Conservation (phyloP, 2,329 filamentous ascomycete genomes). For the Phaeophleospora eucalypticola region DNA sequence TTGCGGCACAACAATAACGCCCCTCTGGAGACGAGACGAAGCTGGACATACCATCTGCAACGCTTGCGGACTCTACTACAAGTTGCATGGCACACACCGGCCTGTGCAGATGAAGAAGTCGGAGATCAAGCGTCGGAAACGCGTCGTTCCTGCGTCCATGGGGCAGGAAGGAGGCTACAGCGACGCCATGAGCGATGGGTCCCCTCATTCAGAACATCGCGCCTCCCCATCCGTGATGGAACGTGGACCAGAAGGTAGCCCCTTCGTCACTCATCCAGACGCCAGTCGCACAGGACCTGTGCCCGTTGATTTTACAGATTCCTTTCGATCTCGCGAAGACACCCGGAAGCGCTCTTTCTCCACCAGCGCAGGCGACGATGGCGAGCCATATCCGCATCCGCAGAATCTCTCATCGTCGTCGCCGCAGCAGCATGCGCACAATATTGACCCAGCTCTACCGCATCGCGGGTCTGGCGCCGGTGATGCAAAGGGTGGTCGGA, state of each 20-base stretch:
- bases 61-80: slow-evolving; percentile 94
- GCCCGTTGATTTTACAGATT: slow-evolving; percentile 36
- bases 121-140: slow-evolving; percentile 91
- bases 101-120: slow-evolving; percentile 99
- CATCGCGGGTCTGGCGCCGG: slow-evolving; percentile 24
- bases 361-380: slow-evolving; percentile 25
- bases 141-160: slow-evolving; percentile 75
- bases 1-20: slow-evolving; percentile 93
- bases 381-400: slow-evolving; percentile 18
- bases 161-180: slow-evolving; percentile 28
- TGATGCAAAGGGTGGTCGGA: slow-evolving; percentile 54
- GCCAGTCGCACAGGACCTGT: slow-evolving; percentile 24
- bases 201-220: slow-evolving; percentile 14
- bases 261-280: slow-evolving; percentile 19
- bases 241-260: slow-evolving; percentile 7
- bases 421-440: slow-evolving; percentile 18
- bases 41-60: slow-evolving; percentile 97
- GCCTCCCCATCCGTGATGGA: not conserved
- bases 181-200: slow-evolving; percentile 21
- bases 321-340: slow-evolving; percentile 25
- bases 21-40: slow-evolving; percentile 91
- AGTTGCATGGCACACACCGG: slow-evolving; percentile 87
- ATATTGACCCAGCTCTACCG: slow-evolving; percentile 36
- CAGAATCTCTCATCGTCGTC: slow-evolving; percentile 19
- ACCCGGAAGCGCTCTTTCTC: slow-evolving; percentile 65